Evolutionary conservation across 2,329 filamentous ascomycete species (phyloP), one percentile per base, ranked within the genome.

Genomic region (Cladosporium sp.): DNA sequence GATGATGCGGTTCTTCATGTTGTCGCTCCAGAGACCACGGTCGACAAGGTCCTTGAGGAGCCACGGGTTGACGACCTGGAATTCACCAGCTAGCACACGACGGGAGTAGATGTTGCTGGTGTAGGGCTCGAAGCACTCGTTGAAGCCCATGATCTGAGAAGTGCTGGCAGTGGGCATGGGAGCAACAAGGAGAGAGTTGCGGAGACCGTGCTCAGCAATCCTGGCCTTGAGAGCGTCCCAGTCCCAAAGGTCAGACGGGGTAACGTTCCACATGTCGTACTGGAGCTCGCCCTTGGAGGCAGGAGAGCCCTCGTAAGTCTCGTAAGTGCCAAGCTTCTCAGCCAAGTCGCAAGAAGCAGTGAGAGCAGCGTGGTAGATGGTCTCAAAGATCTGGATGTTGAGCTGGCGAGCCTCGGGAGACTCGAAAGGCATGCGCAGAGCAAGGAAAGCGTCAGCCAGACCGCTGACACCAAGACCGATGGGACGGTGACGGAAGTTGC

Each of bases 1-100:
- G 66, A 98, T 98, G 79, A 98, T 98, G 65, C 93, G 90, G 80
- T 98, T 98, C 85, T 98, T 98, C 93, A 98, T 98, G 77, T 90
- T 89, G 74, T 98, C 92, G 44, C 92, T 96, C 93, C 93, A 98
- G 42, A 98, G 80, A 56, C 93, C 93, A 77, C 96, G 88, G 68
- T 98, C 93, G 62, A 98, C 93, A 31, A 98, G 84, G 66, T 98
- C 93, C 80, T 95, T 96, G 56, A 98, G 83, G 58, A 98, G 76
- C 93, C 93, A 98, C 49, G 93, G 93, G 78, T 98, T 98, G 71
- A 98, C 93, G 51, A 98, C 89, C 76, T 98, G 93, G 84, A 98
- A 98, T 73, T 98, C 93, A 64, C 93, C 93, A 62, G 93, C 93
- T 64, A 98, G 80, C 53, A 98, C 93, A 80, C 93, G 92, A 59